phyloP scores from a whole-genome alignment of 129 eudicot species.

The Pseudognaphalium luteoalbum region DNA sequence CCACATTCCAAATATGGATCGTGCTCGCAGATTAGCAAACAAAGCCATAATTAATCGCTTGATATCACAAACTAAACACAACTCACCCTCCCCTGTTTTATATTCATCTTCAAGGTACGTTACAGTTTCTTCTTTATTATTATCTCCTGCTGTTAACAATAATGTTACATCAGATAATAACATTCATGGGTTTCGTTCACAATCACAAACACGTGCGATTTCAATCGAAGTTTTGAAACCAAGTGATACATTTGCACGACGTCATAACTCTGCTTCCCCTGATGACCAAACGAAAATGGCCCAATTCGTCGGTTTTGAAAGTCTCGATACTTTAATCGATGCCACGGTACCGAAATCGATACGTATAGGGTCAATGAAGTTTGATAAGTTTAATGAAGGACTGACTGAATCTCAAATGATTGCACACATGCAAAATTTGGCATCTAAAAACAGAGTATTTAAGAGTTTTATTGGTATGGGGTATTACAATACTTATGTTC shows the following conservation, averaged over 20 bases:
- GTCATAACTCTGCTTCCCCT: conserved; percentile 89
- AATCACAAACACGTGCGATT: conserved; percentile 55
- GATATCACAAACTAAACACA: conserved; percentile 56
- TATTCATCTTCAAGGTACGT: conserved; percentile 53
- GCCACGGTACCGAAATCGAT: conserved; percentile 93
- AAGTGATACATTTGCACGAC: conserved; percentile 84
- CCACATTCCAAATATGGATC: conserved; percentile 55
- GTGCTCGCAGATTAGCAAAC: conserved; percentile 70
- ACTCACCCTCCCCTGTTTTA: conserved; percentile 34
- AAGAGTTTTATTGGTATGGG: conserved; percentile 94
- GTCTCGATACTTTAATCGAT: conserved; percentile 60
- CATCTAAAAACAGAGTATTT: conserved; percentile 64
- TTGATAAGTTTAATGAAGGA: conserved; percentile 67
- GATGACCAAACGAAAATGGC: conserved; percentile 78
- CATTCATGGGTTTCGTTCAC: conserved; percentile 21
- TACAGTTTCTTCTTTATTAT: conserved; percentile 41
- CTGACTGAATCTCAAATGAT: conserved; percentile 83
- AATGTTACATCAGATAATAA: conserved; percentile 1
- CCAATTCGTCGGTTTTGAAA: conserved; percentile 56
- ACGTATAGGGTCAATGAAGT: conserved; percentile 55
- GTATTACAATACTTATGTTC: conserved; percentile 79
- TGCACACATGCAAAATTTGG: conserved; percentile 69
- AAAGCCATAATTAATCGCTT: conserved; percentile 58
- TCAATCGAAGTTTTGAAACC: conserved; percentile 77
- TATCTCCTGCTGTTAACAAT: conserved; percentile 34